Evolutionary conservation across 2,329 filamentous ascomycete species (phyloP).

Genomic region (Colletotrichum sp.): DNA sequence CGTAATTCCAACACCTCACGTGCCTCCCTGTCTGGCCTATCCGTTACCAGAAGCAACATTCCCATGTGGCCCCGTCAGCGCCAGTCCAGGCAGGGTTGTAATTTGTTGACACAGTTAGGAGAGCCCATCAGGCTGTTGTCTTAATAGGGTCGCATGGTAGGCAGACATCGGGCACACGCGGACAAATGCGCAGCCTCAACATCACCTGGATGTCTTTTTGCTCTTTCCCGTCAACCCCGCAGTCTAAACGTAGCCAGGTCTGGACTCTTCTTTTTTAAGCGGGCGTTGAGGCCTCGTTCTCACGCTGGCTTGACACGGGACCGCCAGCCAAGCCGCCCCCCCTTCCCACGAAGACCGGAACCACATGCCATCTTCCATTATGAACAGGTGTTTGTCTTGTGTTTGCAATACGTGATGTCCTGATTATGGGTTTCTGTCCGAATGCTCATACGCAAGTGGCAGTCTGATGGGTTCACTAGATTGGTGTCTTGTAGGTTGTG

Average conservation of each 20-base stretch:
- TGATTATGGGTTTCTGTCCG: not conserved
- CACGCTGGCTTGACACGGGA: not conserved
- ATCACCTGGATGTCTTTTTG: not conserved
- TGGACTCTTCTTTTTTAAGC: not conserved
- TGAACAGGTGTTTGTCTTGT: not conserved
- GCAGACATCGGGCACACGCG: not conserved
- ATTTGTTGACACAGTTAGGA: not conserved
- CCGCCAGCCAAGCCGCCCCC: not conserved
- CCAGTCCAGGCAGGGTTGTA: not conserved
- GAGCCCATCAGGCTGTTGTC: not conserved
- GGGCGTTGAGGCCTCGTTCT: not conserved
- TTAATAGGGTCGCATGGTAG: not conserved
- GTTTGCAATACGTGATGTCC: not conserved
- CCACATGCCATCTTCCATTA: not conserved
- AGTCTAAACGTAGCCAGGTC: not conserved
- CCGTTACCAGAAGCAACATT: not conserved
- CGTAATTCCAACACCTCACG: not conserved
- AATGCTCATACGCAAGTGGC: not conserved
- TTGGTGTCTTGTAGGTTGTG: not conserved
- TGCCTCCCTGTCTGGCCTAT: not conserved
- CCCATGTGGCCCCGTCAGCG: not conserved
- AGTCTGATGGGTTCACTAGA: not conserved
- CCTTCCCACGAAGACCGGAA: not conserved
- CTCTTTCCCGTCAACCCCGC: not conserved
- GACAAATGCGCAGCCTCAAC: not conserved